Percentiles rank a stretch among this genome's conserved stretches.
phyloP scores from a whole-genome alignment of 495 filamentous ascomycete species.

The Amphirosellinia nigrospora region DNA sequence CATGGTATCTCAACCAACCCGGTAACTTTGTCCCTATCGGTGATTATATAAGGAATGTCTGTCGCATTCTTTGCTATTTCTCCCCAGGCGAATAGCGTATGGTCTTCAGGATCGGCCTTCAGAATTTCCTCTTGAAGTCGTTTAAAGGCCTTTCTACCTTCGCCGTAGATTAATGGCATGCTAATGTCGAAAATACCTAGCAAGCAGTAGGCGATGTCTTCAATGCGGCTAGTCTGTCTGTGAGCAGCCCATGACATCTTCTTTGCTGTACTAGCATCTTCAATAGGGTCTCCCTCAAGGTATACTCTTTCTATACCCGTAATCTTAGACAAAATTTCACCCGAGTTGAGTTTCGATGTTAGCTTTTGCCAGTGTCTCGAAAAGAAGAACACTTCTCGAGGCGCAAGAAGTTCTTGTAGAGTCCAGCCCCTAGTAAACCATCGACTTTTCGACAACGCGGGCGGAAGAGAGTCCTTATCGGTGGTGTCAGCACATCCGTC shows the following conservation, averaged over 20 bases:
- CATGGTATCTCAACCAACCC: neutral
- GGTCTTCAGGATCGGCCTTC: constrained; percentile 23
- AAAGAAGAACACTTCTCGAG: neutral
- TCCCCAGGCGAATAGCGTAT: constrained; percentile 26
- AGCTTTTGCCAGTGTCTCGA: neutral
- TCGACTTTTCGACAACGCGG: neutral
- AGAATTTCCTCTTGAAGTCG: constrained; percentile 32
- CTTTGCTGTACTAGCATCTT: constrained; percentile 21
- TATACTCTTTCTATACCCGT: constrained; percentile 8
- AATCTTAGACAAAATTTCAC: neutral
- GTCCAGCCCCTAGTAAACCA: too few relatives aligned
- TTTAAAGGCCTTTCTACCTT: constrained; percentile 26
- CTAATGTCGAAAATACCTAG: constrained; percentile 34
- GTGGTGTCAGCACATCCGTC: constrained; percentile 18
- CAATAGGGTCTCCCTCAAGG: neutral
- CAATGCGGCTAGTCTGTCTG: constrained; percentile 30
- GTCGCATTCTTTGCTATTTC: neutral
- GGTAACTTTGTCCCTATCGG: neutral
- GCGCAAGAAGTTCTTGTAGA: neutral
- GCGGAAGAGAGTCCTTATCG: neutral
- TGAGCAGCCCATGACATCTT: constrained; percentile 36
- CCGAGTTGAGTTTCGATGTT: neutral
- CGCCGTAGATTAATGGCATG: constrained; percentile 24
- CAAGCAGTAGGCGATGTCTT: constrained; percentile 36
- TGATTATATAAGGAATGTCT: neutral